phyloP scores from a whole-genome alignment of 164 flowering plant genomes.

The Santalum album region DNA sequence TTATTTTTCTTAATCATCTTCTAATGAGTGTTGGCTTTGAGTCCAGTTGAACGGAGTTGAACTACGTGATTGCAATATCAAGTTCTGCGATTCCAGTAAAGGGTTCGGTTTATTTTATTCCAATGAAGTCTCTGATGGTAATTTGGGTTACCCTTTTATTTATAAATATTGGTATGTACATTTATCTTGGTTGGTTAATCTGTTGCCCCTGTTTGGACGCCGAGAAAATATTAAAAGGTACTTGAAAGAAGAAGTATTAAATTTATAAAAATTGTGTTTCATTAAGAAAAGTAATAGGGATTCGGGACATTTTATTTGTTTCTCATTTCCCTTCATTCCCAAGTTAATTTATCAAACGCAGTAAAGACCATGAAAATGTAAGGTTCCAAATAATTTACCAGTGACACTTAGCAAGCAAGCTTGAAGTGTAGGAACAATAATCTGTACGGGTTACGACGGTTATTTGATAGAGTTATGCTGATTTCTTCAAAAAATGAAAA shows the following conservation, averaged over 20 bases:
- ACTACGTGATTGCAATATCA: slow-evolving; percentile 74
- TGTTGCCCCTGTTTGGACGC: neutral
- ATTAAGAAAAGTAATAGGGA: no score
- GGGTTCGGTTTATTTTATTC: slow-evolving; percentile 69
- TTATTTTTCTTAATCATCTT: neutral
- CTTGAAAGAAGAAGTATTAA: neutral
- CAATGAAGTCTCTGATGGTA: slow-evolving; percentile 37
- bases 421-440: no score
- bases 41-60: slow-evolving; percentile 62
- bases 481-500: no score
- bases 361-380: no score
- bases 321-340: no score
- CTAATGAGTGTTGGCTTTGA: slow-evolving; percentile 1
- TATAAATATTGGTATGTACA: neutral
- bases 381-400: no score
- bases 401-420: neutral
- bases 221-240: neutral
- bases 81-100: slow-evolving; percentile 52
- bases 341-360: no score
- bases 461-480: no score
- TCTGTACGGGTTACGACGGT: no score
- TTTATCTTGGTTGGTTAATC: neutral
- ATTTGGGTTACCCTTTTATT: neutral
- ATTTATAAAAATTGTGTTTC: neutral
- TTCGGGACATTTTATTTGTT: no score